These are phyloP conservation scores for Trametes punicea DNA, from an alignment of 768 basidiomycete genomes.

Conservation along the genomic window DNA sequence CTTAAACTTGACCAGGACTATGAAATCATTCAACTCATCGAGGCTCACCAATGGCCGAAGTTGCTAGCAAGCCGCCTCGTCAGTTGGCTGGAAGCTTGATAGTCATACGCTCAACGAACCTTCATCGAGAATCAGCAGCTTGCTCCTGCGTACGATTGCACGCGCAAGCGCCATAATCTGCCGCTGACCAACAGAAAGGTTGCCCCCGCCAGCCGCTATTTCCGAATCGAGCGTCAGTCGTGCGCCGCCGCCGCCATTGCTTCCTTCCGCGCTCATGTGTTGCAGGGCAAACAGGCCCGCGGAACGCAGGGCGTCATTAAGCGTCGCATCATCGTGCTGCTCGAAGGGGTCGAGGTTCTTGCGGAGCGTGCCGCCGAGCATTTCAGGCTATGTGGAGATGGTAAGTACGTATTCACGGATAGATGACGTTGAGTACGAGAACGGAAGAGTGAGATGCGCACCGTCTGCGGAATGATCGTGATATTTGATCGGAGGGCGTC, in stretches of 20 bases:
- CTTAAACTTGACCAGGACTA: too few species aligned
- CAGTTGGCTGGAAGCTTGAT: too few species aligned
- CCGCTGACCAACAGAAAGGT: slow-evolving; percentile 56
- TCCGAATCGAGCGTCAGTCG: slow-evolving; percentile 43
- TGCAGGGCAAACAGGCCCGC: slow-evolving; percentile 45
- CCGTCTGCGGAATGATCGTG: slow-evolving; percentile 59
- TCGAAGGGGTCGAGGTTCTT: slow-evolving; percentile 60
- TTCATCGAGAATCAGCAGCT: slow-evolving; percentile 58
- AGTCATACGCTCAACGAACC: too few species aligned
- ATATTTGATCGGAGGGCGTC: slow-evolving; percentile 50
- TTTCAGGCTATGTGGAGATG: slow-evolving; percentile 37
- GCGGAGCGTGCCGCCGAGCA: slow-evolving; percentile 54
- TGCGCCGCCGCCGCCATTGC: slow-evolving; percentile 35
- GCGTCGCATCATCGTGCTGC: slow-evolving; percentile 48
- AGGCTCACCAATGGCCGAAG: slow-evolving; percentile 41
- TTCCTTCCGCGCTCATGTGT: slow-evolving; percentile 25
- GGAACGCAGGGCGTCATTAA: slow-evolving; percentile 47
- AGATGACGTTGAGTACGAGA: neutral
- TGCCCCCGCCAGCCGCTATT: slow-evolving; percentile 43
- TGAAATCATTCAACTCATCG: too few species aligned
- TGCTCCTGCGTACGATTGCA: slow-evolving; percentile 55
- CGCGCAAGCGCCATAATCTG: slow-evolving; percentile 60
- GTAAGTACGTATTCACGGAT: neutral
- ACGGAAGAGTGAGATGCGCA: slow-evolving; percentile 26
- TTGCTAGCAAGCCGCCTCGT: slow-evolving; percentile 29